These are phyloP conservation scores for Aphanomyces euteiches DNA, from an alignment of 352 stramenopile species.

Conservation along the genomic window DNA sequence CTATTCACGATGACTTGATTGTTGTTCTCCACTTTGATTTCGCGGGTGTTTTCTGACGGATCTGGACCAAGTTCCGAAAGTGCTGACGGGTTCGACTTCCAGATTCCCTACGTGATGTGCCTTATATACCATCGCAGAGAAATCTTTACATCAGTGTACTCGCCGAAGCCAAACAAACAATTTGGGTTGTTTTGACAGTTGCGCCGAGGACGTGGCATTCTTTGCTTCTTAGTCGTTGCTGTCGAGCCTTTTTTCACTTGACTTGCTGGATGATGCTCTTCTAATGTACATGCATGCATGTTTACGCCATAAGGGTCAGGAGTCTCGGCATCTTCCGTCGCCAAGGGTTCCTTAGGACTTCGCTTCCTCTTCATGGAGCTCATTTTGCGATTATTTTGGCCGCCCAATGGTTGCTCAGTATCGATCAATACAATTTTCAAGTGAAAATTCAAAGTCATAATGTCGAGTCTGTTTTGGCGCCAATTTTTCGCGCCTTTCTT, in stretches of 20 bases:
- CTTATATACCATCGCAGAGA: background rate
- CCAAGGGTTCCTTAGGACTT: conserved; percentile 39
- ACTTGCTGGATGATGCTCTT: conserved; percentile 48
- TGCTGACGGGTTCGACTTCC: conserved; percentile 54
- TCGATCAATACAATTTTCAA: conserved; percentile 1
- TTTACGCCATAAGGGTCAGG: conserved; percentile 56
- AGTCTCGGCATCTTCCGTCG: conserved; percentile 38
- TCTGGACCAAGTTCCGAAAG: conserved; percentile 60
- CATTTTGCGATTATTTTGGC: background rate
- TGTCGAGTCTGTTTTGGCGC: no score
- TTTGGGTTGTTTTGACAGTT: conserved; percentile 85
- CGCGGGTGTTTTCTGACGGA: conserved; percentile 38
- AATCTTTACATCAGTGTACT: conserved; percentile 51
- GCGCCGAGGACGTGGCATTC: conserved; percentile 31
- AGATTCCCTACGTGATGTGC: conserved; percentile 48
- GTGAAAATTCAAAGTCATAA: background rate
- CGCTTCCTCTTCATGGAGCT: conserved; percentile 39
- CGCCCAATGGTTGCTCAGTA: no score
- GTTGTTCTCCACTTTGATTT: background rate
- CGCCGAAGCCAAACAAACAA: conserved; percentile 79
- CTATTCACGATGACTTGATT: conserved; percentile 15
- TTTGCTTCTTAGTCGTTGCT: conserved; percentile 42
- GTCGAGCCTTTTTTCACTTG: conserved; percentile 42
- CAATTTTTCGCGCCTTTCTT: no score
- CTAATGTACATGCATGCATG: conserved; percentile 44